phyloP scores from a whole-genome alignment of 352 stramenopile genomes.

The Phytophthora brassicae region DNA sequence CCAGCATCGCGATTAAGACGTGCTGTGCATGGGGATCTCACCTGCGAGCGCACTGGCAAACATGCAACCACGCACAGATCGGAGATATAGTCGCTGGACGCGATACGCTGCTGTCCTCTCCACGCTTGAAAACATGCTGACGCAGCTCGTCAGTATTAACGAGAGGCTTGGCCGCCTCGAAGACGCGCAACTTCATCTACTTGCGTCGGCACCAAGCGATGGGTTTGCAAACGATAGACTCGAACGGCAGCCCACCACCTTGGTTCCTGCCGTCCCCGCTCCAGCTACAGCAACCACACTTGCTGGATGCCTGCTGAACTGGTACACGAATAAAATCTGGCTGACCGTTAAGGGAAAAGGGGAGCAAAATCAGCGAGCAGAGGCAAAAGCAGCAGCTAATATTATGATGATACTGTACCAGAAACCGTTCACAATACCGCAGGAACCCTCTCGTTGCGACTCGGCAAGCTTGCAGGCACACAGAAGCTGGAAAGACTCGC shows the following conservation, averaged over 20 bases:
- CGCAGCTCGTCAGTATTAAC: neutral
- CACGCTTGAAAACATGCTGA: conserved; percentile 8
- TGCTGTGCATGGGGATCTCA: conserved; percentile 2
- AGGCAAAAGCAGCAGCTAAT: conserved; percentile 4
- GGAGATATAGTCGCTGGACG: neutral
- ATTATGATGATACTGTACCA: conserved; percentile 17
- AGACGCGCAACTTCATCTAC: neutral
- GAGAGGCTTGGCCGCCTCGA: neutral
- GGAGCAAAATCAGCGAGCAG: conserved; percentile 3
- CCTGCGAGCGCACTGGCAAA: neutral
- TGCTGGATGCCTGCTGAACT: conserved; percentile 2
- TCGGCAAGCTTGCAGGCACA: too few relatives aligned
- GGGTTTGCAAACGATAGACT: too few relatives aligned
- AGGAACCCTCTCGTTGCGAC: neutral
- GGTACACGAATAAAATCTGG: conserved; percentile 2
- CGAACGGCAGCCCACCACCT: neutral
- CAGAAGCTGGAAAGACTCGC: too few relatives aligned
- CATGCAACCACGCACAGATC: neutral
- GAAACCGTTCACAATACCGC: neutral
- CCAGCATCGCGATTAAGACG: neutral
- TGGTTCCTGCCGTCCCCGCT: neutral
- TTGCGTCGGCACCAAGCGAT: too few relatives aligned
- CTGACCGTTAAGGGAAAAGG: neutral
- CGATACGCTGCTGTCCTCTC: neutral
- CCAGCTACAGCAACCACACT: conserved; percentile 1